Conservation (phyloP, 2,329 filamentous ascomycete species). For the Chrysoporthe austroafricana region DNA sequence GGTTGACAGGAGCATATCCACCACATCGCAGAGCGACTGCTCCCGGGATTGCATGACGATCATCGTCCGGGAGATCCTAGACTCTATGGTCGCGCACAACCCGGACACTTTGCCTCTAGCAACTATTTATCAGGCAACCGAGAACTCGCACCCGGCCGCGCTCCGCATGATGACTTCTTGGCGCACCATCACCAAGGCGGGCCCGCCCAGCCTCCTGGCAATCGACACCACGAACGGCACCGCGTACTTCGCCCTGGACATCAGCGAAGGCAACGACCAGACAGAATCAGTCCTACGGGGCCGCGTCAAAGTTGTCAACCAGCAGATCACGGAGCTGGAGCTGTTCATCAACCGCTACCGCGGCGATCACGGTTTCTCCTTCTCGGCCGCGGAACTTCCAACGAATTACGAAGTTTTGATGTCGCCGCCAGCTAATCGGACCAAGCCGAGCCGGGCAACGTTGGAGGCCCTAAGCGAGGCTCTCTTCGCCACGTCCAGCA, state of each 20-base stretch:
- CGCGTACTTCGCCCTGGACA: conserved; percentile 30
- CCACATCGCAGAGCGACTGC: background rate
- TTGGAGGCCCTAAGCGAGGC: conserved; percentile 16
- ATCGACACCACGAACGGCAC: conserved; percentile 28
- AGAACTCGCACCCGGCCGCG: conserved; percentile 31
- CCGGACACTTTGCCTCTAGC: conserved; percentile 13
- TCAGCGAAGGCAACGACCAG: conserved; percentile 31
- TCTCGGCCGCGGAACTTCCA: conserved; percentile 29
- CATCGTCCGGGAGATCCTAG: conserved; percentile 2
- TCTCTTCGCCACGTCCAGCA: conserved; percentile 16
- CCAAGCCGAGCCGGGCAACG: conserved; percentile 29
- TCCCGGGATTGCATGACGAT: conserved; percentile 4
- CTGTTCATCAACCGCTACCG: conserved; percentile 32
- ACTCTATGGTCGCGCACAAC: conserved; percentile 16
- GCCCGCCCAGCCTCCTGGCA: conserved; percentile 28
- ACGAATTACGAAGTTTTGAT: conserved; percentile 30
- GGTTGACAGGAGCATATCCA: background rate
- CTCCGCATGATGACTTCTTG: conserved; percentile 32
- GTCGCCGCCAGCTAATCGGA: conserved; percentile 30
- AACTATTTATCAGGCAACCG: conserved; percentile 18
- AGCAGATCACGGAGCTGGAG: conserved; percentile 32
- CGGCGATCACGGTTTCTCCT: conserved; percentile 34
- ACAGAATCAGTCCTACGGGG: conserved; percentile 29
- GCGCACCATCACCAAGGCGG: conserved; percentile 31
- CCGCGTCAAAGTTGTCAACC: conserved; percentile 31